These are phyloP conservation scores for Marchantia paleacea DNA, from an alignment of 225 moss, liverwort and hornwort species.

Conservation along the genomic window DNA sequence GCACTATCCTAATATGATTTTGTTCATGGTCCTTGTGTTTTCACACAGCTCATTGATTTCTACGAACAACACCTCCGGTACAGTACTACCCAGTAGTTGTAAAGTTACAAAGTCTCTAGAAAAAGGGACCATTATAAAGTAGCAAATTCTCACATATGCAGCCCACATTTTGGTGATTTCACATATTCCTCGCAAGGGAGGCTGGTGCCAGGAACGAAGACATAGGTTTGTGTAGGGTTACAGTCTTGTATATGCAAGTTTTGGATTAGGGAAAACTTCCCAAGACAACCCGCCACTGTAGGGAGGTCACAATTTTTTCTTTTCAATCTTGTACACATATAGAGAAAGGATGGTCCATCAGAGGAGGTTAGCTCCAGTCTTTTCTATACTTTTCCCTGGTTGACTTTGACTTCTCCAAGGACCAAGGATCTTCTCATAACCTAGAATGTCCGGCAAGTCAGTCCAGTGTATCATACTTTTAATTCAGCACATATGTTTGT, in stretches of 20 bases:
- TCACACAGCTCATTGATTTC: slow-evolving; percentile 86
- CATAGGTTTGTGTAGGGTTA: slow-evolving; percentile 12
- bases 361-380: slow-evolving; percentile 11
- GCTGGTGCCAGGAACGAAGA: slow-evolving; percentile 12
- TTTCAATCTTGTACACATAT: slow-evolving; percentile 37
- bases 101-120: slow-evolving; percentile 26
- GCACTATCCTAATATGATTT: neutral
- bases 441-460: neutral
- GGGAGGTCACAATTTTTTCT: slow-evolving; percentile 15
- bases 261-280: slow-evolving; percentile 31
- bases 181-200: slow-evolving; percentile 17
- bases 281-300: slow-evolving; percentile 3
- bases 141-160: slow-evolving; percentile 21
- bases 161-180: slow-evolving; percentile 31
- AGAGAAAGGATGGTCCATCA: slow-evolving; percentile 30
- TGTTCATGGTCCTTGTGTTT: slow-evolving; percentile 14
- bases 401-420: neutral
- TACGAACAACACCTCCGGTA: slow-evolving; percentile 98
- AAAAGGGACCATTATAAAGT: slow-evolving; percentile 14
- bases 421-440: neutral
- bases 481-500: slow-evolving; percentile 10
- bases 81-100: slow-evolving; percentile 68
- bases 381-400: slow-evolving; percentile 1
- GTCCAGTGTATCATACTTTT: slow-evolving; percentile 8
- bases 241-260: slow-evolving; percentile 32